Percentiles rank a stretch among this genome's conserved stretches.
These are phyloP conservation scores for Penicillium atrosanguineum DNA, from an alignment of 495 filamentous ascomycete genomes.

Conservation along the genomic window DNA sequence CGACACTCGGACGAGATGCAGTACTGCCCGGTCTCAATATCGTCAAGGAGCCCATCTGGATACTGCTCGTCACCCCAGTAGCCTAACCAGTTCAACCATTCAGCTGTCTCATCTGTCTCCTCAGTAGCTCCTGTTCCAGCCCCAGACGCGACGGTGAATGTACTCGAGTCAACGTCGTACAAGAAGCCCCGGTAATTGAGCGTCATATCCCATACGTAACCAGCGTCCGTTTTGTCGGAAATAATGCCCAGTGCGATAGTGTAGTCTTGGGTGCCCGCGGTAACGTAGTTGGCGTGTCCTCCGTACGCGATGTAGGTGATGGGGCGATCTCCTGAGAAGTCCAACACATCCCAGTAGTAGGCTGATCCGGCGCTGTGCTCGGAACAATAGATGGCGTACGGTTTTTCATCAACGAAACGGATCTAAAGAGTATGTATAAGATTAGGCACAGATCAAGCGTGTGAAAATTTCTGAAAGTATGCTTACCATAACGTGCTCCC, in stretches of 20 bases:
- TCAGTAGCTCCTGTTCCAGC: slow-evolving; percentile 3
- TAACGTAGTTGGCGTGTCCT: slow-evolving; percentile 7
- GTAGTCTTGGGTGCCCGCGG: slow-evolving; percentile 5
- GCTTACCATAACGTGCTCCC: slow-evolving; percentile 6
- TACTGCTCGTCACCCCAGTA: slow-evolving; percentile 3
- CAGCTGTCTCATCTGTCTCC: slow-evolving; percentile 2
- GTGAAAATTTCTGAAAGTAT: neutral
- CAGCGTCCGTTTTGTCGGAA: slow-evolving; percentile 1
- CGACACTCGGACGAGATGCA: slow-evolving; percentile 4
- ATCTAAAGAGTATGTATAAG: neutral
- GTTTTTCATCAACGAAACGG: slow-evolving; percentile 3
- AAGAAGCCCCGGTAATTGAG: slow-evolving; percentile 6
- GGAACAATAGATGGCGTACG: slow-evolving; percentile 5
- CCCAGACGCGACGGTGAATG: neutral
- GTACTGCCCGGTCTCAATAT: slow-evolving; percentile 8
- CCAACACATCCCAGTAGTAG: slow-evolving; percentile 6
- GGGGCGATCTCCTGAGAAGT: slow-evolving; percentile 3
- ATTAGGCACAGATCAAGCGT: neutral
- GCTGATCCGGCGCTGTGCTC: slow-evolving; percentile 6
- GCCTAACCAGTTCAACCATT: slow-evolving; percentile 5
- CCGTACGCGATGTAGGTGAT: slow-evolving; percentile 8
- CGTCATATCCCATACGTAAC: slow-evolving; percentile 6
- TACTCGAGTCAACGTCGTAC: slow-evolving; percentile 1
- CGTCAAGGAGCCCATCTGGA: slow-evolving; percentile 2
- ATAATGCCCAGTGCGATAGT: slow-evolving; percentile 7